Base-by-base conservation (phyloP, 495 filamentous ascomycete species). In the Lepraria neglecta region DNA sequence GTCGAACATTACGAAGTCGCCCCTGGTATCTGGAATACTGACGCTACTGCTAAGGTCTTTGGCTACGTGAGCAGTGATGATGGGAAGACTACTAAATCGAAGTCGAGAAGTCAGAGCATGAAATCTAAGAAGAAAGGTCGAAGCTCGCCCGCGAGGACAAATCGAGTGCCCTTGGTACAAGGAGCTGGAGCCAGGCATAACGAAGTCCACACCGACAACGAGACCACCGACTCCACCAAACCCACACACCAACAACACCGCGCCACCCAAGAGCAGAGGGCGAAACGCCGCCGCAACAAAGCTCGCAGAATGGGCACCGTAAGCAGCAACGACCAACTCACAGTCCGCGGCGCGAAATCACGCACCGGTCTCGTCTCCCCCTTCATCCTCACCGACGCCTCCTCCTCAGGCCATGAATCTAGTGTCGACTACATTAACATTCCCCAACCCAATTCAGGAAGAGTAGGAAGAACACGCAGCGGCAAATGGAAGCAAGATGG, bases 331-430 rank as follows among this genome's bases (percentile, higher is more conserved):
- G 68, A 70, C 24, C 68, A 69, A 44, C 31, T 66, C 30, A 62
- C 52, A 1, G 58, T 44, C 3, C 64, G 67, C 48, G 72, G 67
- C 60, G 62, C 62, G 4, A 74, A 68, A 40, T 59, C 64, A 44
- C 65, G 68, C n/a, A 69, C 74, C 3, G 68, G 69, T 1, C 70
- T 73, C 7, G 63, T 72, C 3, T 71, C 64, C 50, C 68, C 75
- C 2, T 69, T 40, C 38, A 31, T 65, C 56, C 63, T 66, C 17
- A 71, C 40, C 40, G 64, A 63, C 56, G 55, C 15, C 14, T 60
- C 9, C 47, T 61, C 51, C 65, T 69, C 12, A 56, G 56, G 56
- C 58, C 67, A 27, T 38, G 44, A 43, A 7, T 38, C 35, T 38
- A 12, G 12, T 24, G 52, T 48, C 19, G 59, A 62, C 31, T 67